Evolutionary conservation across 176 grass and related monocot genomes (phyloP).

Genomic region (Eragrostis curvula): DNA sequence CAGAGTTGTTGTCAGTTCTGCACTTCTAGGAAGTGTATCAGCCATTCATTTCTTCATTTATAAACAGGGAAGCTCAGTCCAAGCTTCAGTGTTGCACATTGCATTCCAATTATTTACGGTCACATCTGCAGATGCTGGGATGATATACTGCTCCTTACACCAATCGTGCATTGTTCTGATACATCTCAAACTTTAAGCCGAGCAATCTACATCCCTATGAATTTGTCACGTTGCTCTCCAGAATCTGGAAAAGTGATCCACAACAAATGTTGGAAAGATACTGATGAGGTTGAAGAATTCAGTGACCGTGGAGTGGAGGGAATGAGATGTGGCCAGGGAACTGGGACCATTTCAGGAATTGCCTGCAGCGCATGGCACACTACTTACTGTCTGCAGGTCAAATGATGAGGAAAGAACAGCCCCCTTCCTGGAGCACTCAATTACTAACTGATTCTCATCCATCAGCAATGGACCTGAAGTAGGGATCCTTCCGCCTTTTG

Average conservation of each 20-base stretch:
- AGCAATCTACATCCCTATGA: slow-evolving; percentile 29
- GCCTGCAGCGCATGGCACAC: slow-evolving; percentile 35
- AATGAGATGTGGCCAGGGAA: slow-evolving; percentile 27
- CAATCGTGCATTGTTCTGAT: slow-evolving; percentile 25
- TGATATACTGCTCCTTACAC: slow-evolving; percentile 32
- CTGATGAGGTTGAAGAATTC: slow-evolving; percentile 33
- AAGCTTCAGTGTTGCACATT: neutral
- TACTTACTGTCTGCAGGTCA: slow-evolving; percentile 47
- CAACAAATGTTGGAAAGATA: slow-evolving; percentile 33
- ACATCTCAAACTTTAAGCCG: slow-evolving; percentile 11
- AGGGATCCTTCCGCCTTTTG: slow-evolving; percentile 16
- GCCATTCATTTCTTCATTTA: slow-evolving; percentile 8
- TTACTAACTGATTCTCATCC: slow-evolving; percentile 28
- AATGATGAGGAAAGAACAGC: slow-evolving; percentile 42
- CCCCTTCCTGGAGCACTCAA: neutral
- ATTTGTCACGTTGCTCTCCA: slow-evolving; percentile 46
- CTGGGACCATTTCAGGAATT: slow-evolving; percentile 43
- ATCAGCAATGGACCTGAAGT: slow-evolving; percentile 23
- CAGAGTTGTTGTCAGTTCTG: slow-evolving; percentile 11
- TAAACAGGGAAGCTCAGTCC: neutral
- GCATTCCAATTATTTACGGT: slow-evolving; percentile 52
- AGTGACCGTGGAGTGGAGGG: slow-evolving; percentile 3
- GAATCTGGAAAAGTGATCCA: slow-evolving; percentile 31
- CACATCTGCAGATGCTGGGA: slow-evolving; percentile 44
- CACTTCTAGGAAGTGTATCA: neutral